phyloP scores from a whole-genome alignment of 2,329 filamentous ascomycete species.

The Colletotrichum australisinense region DNA sequence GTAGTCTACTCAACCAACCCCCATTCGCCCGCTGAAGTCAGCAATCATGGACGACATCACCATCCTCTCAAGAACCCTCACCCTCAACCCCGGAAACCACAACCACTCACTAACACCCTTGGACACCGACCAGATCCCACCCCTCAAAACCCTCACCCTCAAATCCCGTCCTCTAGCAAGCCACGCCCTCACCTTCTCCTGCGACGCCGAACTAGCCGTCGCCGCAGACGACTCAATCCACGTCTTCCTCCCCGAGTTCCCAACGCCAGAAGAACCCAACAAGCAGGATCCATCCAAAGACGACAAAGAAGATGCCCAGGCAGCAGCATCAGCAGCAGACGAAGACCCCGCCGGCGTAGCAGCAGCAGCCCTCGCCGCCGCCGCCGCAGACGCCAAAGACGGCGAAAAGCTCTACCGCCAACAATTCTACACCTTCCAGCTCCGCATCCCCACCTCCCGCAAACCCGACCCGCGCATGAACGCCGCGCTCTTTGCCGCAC shows the following conservation, averaged over 20 bases:
- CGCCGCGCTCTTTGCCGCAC: slow-evolving; percentile 54
- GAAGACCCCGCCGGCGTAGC: slow-evolving; percentile 43
- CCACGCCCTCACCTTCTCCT: slow-evolving; percentile 62
- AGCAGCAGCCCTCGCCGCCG: slow-evolving; percentile 36
- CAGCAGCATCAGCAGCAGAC: slow-evolving; percentile 27
- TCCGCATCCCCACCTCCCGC: slow-evolving; percentile 47
- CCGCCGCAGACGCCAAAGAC: slow-evolving; percentile 28
- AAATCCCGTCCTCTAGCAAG: slow-evolving; percentile 56
- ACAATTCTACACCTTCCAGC: slow-evolving; percentile 48
- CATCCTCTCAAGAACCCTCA: background rate
- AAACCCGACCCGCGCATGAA: slow-evolving; percentile 58
- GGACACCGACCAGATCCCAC: slow-evolving; percentile 50
- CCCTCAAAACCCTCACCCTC: slow-evolving; percentile 59
- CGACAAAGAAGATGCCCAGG: slow-evolving; percentile 3
- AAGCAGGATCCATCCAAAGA: slow-evolving; percentile 7
- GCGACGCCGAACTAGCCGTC: slow-evolving; percentile 67
- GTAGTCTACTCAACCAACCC: background rate
- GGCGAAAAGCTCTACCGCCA: slow-evolving; percentile 34
- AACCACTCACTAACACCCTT: background rate
- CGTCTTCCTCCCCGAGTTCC: slow-evolving; percentile 61
- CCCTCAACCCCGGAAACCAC: background rate
- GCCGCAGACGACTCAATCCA: slow-evolving; percentile 67
- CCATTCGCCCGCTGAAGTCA: background rate
- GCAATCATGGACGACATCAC: background rate
- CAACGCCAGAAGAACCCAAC: slow-evolving; percentile 34